These are phyloP conservation scores for Yamadazyma diospyri DNA, from an alignment of 1,139 yeast species.

Conservation along the genomic window DNA sequence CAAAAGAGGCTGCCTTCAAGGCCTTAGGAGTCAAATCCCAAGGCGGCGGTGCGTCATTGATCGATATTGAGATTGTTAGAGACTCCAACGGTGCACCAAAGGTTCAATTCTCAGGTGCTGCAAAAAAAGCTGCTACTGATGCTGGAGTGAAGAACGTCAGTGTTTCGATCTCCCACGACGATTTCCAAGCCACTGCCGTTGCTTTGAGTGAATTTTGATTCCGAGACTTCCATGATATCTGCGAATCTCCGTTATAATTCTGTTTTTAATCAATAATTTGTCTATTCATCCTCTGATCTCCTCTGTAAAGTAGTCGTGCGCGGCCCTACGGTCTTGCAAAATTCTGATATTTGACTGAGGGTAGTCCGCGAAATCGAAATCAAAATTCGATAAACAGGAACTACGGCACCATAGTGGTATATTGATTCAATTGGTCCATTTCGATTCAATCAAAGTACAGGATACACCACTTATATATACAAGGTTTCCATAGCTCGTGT, in stretches of 20 bases:
- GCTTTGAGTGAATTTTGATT: constrained; percentile 70
- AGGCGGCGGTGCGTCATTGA: constrained; percentile 94
- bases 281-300: no score
- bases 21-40: constrained; percentile 83
- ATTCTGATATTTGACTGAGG: no score
- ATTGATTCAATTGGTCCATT: no score
- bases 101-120: constrained; percentile 73
- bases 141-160: constrained; percentile 71
- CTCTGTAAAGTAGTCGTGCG: constrained; percentile 1
- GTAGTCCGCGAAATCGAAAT: no score
- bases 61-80: constrained; percentile 83
- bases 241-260: neutral
- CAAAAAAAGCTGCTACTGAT: constrained; percentile 65
- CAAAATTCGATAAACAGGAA: no score
- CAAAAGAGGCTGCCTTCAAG: constrained; percentile 98
- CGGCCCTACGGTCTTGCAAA: no score
- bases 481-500: no score
- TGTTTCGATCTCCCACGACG: constrained; percentile 94
- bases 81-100: constrained; percentile 77
- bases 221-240: neutral
- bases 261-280: no score
- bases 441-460: no score
- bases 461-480: no score
- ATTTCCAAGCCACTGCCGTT: constrained; percentile 95
- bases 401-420: no score